Conservation (phyloP, 345 rosid species). For the Brassica nigra region DNA sequence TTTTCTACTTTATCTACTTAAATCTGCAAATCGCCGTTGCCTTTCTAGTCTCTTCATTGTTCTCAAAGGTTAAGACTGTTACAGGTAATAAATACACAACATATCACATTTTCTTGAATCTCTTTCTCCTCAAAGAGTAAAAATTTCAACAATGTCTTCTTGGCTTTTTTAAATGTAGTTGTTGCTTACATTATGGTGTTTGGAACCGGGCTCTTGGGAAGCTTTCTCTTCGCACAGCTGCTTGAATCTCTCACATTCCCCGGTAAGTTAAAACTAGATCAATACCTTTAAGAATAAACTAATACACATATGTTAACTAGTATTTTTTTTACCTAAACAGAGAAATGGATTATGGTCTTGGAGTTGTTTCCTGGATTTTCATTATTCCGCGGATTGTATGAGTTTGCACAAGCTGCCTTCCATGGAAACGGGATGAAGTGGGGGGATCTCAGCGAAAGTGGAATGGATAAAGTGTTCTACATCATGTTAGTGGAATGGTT, state of each 20-base stretch:
- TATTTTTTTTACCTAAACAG: conserved; percentile 47
- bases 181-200: conserved; percentile 67
- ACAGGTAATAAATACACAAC: conserved; percentile 57
- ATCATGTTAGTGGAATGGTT: conserved; percentile 80
- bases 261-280: conserved; percentile 50
- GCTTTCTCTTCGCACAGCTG: conserved; percentile 59
- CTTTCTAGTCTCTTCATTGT: conserved; percentile 64
- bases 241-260: conserved; percentile 68
- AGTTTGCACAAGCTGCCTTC: conserved; percentile 58
- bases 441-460: conserved; percentile 62
- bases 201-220: conserved; percentile 83
- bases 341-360: conserved; percentile 57
- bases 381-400: conserved; percentile 81
- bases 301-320: background rate
- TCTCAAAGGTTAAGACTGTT: conserved; percentile 78
- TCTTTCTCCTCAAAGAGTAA: background rate
- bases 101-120: conserved; percentile 26
- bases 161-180: conserved; percentile 49
- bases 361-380: conserved; percentile 95
- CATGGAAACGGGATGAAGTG: conserved; percentile 72
- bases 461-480: conserved; percentile 63
- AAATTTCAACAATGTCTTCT: background rate
- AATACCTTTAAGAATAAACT: background rate
- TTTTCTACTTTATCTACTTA: conserved; percentile 65
- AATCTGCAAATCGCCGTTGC: conserved; percentile 84